Percentiles rank a stretch among this genome's conserved stretches.
phyloP scores from a whole-genome alignment of 352 stramenopile genomes.

The Elongisporangium anandrum region DNA sequence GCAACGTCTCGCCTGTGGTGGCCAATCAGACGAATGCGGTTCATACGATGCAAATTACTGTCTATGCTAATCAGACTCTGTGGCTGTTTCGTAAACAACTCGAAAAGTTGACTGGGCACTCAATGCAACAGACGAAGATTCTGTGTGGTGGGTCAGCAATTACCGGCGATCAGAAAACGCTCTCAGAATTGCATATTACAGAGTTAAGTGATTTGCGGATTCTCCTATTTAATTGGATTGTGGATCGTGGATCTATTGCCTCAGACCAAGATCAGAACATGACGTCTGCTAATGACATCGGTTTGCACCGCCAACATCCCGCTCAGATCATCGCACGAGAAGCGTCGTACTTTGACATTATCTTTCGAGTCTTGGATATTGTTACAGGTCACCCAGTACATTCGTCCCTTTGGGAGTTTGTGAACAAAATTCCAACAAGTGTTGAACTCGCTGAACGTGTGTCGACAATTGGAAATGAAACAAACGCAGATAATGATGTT shows the following conservation, averaged over 20 bases:
- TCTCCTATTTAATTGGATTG: constrained; percentile 79
- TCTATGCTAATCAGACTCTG: constrained; percentile 80
- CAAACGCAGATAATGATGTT: constrained; percentile 28
- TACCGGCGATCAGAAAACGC: constrained; percentile 75
- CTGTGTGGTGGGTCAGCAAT: constrained; percentile 61
- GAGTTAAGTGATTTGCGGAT: constrained; percentile 75
- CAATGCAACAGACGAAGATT: constrained; percentile 81
- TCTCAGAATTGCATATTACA: constrained; percentile 72
- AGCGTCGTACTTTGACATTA: constrained; percentile 72
- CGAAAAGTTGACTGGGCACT: constrained; percentile 63
- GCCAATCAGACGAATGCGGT: constrained; percentile 47
- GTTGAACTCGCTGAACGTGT: constrained; percentile 58
- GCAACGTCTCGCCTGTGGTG: neutral
- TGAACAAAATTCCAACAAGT: constrained; percentile 83
- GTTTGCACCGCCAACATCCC: constrained; percentile 32
- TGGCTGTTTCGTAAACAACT: constrained; percentile 69
- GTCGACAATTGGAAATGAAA: constrained; percentile 39
- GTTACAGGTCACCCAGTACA: constrained; percentile 57
- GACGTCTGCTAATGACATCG: constrained; percentile 9
- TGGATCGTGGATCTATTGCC: constrained; percentile 38
- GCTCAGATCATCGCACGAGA: constrained; percentile 63
- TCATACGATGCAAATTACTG: constrained; percentile 46
- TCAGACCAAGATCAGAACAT: constrained; percentile 41
- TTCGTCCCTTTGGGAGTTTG: constrained; percentile 69
- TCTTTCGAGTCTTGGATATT: constrained; percentile 80